Base-by-base conservation (phyloP, 306 rosid genomes). In the Inga laurina region DNA sequence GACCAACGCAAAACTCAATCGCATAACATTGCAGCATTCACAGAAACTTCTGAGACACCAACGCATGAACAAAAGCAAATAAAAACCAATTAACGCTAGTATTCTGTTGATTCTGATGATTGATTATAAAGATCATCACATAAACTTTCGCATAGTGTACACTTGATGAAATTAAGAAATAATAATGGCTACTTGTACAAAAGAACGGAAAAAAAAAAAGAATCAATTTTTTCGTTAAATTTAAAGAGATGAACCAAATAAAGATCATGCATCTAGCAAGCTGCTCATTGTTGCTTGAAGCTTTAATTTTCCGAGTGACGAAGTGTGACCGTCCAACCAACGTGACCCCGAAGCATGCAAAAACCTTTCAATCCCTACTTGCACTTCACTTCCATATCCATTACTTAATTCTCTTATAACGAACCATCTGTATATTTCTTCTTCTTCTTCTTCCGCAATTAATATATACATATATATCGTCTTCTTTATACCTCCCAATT, bases 261-360 rank as follows among this genome's bases (percentile, higher is more conserved):
- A 70, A 70, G 52, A 12, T 71, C 21, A 71, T 44, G 75, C 37
- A 44, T 18, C 13, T 15, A 9, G 35, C 27, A 5, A 39, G 43
- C 43, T 6, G 43, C 43, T 39, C 37, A 12, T 22, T 43, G 34
- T 70, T 84, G 76, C 90, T 83, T 77, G 39, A 83, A 65, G 86
- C 43, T 45, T 39, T 39, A 39, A 39, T 39, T 43, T 72, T 41
- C 54, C 57, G 86, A 73, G 79, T 81, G 81, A 22, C 68, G 39
- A 27, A 76, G 68, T n/a, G 76, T 69, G 85, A 37, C 41, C 74
- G 52, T 82, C 74, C 81, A 77, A 87, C 94, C 81, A 77, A 87
- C 94, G 85, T 88, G 76, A 87, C 85, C 86, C 82, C 83, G 86
- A 93, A 89, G 92, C 75, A 61, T 75, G 56, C 74, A 86, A 74